Conservation (phyloP, 1,139 yeast genomes). For the Debaryomycetaceae sp. region DNA sequence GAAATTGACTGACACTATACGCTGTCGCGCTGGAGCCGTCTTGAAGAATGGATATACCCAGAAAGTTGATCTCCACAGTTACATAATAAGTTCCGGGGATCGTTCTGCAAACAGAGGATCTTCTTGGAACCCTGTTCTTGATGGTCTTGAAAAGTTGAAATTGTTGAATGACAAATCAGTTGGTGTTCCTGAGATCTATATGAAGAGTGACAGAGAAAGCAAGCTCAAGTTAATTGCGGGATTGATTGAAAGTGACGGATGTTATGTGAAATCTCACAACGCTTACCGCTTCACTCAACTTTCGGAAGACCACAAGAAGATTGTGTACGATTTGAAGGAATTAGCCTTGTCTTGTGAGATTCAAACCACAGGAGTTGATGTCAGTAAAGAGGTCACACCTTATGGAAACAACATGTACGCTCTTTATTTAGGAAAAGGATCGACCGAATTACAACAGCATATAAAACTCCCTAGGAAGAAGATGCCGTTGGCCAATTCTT, state of each 20-base stretch:
- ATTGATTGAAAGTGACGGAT: conserved; percentile 1
- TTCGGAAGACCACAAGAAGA: not conserved
- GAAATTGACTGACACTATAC: not conserved
- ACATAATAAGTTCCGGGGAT: conserved; percentile 1
- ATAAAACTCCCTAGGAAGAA: conserved; percentile 1
- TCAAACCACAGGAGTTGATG: not conserved
- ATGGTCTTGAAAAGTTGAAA: not conserved
- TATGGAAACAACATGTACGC: not conserved
- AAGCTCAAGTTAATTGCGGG: not conserved
- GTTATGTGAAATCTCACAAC: conserved; percentile 1
- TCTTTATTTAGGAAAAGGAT: conserved; percentile 1
- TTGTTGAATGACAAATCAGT: not conserved
- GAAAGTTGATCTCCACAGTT: not conserved
- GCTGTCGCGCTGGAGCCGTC: not conserved
- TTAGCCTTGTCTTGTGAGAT: conserved; percentile 1
- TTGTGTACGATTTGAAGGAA: conserved; percentile 1
- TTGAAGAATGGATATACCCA: conserved; percentile 1
- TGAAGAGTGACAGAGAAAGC: not conserved
- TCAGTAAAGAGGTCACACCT: no score
- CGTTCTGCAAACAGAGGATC: not conserved
- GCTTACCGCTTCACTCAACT: not conserved
- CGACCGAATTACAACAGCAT: not conserved
- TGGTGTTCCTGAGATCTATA: not conserved
- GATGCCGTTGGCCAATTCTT: not conserved
- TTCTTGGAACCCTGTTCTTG: conserved; percentile 1